Evolutionary conservation across 495 filamentous ascomycete genomes (phyloP), one percentile per base, ranked within the genome.

Genomic region (Glarea lozoyensis): DNA sequence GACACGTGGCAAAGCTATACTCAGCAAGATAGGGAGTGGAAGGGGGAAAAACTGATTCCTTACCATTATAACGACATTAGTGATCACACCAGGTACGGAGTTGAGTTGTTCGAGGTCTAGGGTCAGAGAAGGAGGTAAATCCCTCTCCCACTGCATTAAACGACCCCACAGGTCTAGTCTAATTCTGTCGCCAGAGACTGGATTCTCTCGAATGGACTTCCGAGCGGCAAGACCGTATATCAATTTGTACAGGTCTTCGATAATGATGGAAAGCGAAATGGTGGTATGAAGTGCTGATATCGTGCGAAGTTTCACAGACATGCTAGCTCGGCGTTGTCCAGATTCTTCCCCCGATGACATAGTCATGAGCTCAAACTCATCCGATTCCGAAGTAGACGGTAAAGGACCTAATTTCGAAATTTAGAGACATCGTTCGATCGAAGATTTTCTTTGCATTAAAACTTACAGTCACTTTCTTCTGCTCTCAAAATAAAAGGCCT

Each of bases 301-400:
- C 9, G 45, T 55, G 1, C 45, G 48, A 9, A 51, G 22, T 25
- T 55, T 55, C 21, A 55, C 31, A 3, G 47, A 39, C 6, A 15
- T n/a, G n/a, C n/a, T n/a, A n/a, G n/a, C n/a, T n/a, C n/a, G n/a
- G n/a, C n/a, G n/a, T n/a, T n/a, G n/a, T n/a, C n/a, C n/a, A n/a
- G n/a, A n/a, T n/a, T n/a, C n/a, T n/a, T n/a, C n/a, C n/a, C n/a
- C n/a, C n/a, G n/a, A n/a, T n/a, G n/a, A n/a, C 13, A 18, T 16
- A 16, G 53, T 42, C 41, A 55, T 46, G 12, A 55, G 31, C 24
- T 55, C 48, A 31, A 48, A 55, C 20, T 55, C 53, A 22, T 55
- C 53, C 12, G 53, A 37, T 33, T 55, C 53, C 2, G 41, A 17
- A 0, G 37, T 27, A 5, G 44, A 50, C 15, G 53, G 53, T 17